phyloP scores from a whole-genome alignment of 257 asterid species.

The Orobanche coerulescens region DNA sequence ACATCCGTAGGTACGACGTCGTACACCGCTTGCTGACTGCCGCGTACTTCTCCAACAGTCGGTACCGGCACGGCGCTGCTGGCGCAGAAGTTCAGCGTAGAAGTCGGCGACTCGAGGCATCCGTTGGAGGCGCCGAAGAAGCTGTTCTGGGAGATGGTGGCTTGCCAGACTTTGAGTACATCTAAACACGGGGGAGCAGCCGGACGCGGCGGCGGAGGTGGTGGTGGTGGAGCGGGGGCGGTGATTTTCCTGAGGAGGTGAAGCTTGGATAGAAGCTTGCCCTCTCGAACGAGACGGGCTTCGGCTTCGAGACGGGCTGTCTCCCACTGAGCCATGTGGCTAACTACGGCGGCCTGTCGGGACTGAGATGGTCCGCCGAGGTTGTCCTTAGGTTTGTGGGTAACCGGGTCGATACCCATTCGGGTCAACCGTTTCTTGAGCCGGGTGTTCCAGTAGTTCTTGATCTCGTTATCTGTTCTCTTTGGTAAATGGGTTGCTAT shows the following conservation, averaged over 20 bases:
- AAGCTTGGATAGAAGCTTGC: slow-evolving; percentile 25
- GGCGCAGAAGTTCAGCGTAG: slow-evolving; percentile 28
- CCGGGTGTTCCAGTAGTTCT: slow-evolving; percentile 55
- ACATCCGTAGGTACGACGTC: too few relatives aligned
- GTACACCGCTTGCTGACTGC: too few relatives aligned
- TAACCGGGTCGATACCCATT: slow-evolving; percentile 54
- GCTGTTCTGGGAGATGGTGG: slow-evolving; percentile 17
- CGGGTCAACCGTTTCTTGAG: slow-evolving; percentile 50
- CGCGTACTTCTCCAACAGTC: neutral
- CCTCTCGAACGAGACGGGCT: slow-evolving; percentile 39
- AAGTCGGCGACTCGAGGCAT: slow-evolving; percentile 37
- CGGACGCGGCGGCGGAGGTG: slow-evolving; percentile 8
- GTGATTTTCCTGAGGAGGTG: slow-evolving; percentile 21
- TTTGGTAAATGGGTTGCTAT: slow-evolving; percentile 42
- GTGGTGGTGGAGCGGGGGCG: slow-evolving; percentile 15
- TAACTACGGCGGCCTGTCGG: slow-evolving; percentile 33
- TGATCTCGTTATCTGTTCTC: slow-evolving; percentile 50
- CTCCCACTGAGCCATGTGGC: slow-evolving; percentile 65
- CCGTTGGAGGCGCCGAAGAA: slow-evolving; percentile 19
- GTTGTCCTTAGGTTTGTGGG: slow-evolving; percentile 42
- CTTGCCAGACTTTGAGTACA: slow-evolving; percentile 46
- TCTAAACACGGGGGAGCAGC: slow-evolving; percentile 30
- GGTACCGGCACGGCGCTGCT: neutral
- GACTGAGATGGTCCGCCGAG: slow-evolving; percentile 23
- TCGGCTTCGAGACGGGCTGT: slow-evolving; percentile 59